These are phyloP conservation scores for Thelonectria rubi DNA, from an alignment of 2,329 filamentous ascomycete genomes.

Conservation along the genomic window DNA sequence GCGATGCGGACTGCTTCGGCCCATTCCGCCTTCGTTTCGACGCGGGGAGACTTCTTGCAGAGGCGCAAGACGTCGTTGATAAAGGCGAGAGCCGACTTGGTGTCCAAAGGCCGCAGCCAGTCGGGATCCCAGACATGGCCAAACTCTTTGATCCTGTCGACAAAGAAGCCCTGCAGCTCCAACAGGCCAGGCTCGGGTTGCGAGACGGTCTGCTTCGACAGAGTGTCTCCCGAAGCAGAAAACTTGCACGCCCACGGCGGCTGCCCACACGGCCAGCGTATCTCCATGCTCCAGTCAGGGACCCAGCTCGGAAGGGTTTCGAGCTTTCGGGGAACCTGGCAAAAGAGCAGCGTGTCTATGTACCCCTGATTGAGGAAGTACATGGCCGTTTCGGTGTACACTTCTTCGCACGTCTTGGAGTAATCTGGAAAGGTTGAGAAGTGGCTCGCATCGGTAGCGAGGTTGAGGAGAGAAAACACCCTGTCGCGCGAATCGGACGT, in stretches of 20 bases:
- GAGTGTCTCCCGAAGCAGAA: constrained; percentile 8
- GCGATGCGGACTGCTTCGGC: constrained; percentile 19
- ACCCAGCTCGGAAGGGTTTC: constrained; percentile 24
- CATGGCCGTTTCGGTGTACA: constrained; percentile 21
- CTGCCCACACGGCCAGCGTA: constrained; percentile 17
- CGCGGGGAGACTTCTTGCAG: constrained; percentile 22
- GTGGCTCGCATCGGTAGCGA: constrained; percentile 11
- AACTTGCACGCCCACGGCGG: constrained; percentile 20
- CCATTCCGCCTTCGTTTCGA: constrained; percentile 7
- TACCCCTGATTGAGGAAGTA: constrained; percentile 17
- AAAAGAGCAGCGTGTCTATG: constrained; percentile 22
- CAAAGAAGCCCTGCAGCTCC: constrained; percentile 1
- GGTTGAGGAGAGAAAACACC: constrained; percentile 24
- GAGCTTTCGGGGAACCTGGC: constrained; percentile 21
- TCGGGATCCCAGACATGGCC: constrained; percentile 25
- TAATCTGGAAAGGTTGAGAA: constrained; percentile 20
- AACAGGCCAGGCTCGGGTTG: neutral
- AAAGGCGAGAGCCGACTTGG: neutral
- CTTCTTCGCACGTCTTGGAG: constrained; percentile 18
- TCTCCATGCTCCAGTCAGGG: constrained; percentile 29
- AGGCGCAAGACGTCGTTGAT: constrained; percentile 13
- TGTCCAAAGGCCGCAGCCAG: constrained; percentile 17
- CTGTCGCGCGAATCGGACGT: constrained; percentile 28
- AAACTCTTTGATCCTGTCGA: constrained; percentile 21
- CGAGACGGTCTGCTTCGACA: neutral